phyloP scores from a whole-genome alignment of 768 basidiomycete genomes.

The Suillus fuscotomentosus region DNA sequence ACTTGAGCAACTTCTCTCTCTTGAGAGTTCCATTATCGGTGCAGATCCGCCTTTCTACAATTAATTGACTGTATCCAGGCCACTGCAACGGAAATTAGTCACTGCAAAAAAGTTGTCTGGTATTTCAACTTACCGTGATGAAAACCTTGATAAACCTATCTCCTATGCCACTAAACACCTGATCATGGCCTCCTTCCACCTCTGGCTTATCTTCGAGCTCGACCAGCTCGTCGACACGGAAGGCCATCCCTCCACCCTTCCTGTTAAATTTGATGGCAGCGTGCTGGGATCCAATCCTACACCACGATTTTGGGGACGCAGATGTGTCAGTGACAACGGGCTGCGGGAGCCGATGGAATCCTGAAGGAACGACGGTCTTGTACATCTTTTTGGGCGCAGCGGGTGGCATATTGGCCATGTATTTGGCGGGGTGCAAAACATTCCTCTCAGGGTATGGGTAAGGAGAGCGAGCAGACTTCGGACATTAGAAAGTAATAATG shows the following conservation, averaged over 20 bases:
- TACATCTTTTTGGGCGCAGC: slow-evolving; percentile 2
- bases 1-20: slow-evolving; percentile 28
- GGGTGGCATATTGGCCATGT: slow-evolving; percentile 8
- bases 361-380: slow-evolving; percentile 23
- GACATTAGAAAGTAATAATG: slow-evolving; percentile 7
- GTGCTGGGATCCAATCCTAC: slow-evolving; percentile 13
- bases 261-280: slow-evolving; percentile 31
- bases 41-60: slow-evolving; percentile 37
- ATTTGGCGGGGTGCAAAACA: slow-evolving; percentile 23
- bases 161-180: slow-evolving; percentile 17
- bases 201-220: slow-evolving; percentile 23
- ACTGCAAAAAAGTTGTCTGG: neutral
- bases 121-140: slow-evolving; percentile 28
- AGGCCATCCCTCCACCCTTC: slow-evolving; percentile 24
- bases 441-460: slow-evolving; percentile 32
- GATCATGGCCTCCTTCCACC: slow-evolving; percentile 18
- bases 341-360: slow-evolving; percentile 13
- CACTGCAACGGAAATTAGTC: slow-evolving; percentile 34
- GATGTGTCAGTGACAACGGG: slow-evolving; percentile 11
- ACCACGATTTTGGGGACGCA: neutral
- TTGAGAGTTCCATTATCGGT: slow-evolving; percentile 34
- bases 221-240: slow-evolving; percentile 24
- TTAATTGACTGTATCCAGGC: slow-evolving; percentile 45
- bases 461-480: slow-evolving; percentile 12
- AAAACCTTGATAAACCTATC: slow-evolving; percentile 35